Base-by-base conservation (phyloP, 225 moss, liverwort and hornwort species). In the Bryoerythrophyllum caledonicum region DNA sequence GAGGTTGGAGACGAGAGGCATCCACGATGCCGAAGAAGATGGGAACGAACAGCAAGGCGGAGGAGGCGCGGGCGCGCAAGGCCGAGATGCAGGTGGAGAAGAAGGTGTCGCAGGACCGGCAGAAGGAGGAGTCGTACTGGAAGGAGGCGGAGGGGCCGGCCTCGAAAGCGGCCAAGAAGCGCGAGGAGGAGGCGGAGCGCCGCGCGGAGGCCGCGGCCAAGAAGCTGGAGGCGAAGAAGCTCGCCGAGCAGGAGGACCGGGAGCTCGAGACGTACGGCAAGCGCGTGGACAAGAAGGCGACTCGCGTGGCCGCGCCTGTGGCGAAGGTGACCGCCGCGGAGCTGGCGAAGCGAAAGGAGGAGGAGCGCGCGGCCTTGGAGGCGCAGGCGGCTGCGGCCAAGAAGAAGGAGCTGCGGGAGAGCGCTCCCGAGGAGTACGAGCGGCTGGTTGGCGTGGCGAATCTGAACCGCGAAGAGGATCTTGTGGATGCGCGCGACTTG, bases 101-200 rank as follows among this genome's bases (percentile, higher is more conserved):
- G 85, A 94, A 95, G 78, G 90, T 84, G 71, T 84, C 76, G 76
- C 82, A 82, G 10, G 86, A 86, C 55, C 76, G 70, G 56, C 81
- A 84, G 64, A 93, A 90, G 75, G 86, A 90, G 84, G 94, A 99
- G 73, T 77, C 77, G 24, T 99, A 75, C 59, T 99, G 97, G 97
- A 85, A 78, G 81, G 91, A 86, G 0, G 97, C 95, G 19, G 95
- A 99, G 76, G 99, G 95, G 0, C 89, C 90, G 3, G 85, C 87
- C 3, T 86, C 91, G 4, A 90, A 79, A 64, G 83, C 91, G 16
- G 82, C 85, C 7, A 99, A 90, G 86, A 99, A 99, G 74, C 90
- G 90, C 25, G 95, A 93, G 69, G 97, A 95, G 62, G 97, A 99
- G 27, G 93, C 89, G 19, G 93, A 95, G 84, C 95, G 97, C 12